phyloP scores from a whole-genome alignment of 768 basidiomycete species.

The Boletus patriciae region DNA sequence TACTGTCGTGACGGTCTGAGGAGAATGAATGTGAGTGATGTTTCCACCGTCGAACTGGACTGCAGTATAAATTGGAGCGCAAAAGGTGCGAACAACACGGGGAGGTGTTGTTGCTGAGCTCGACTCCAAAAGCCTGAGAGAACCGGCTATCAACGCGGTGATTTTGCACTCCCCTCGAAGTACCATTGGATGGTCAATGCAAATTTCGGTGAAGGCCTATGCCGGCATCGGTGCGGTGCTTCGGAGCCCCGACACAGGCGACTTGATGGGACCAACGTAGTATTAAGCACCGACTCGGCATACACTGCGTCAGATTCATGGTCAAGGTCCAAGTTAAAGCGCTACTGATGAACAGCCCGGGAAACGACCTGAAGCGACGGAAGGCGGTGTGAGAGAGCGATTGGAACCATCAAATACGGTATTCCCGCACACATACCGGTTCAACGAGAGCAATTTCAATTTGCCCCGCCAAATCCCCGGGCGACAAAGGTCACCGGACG shows the following conservation, averaged over 20 bases:
- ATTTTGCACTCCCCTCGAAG: background rate
- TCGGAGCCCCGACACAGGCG: slow-evolving; percentile 7
- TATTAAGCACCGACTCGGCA: background rate
- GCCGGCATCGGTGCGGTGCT: background rate
- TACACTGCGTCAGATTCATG: background rate
- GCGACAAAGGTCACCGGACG: slow-evolving; percentile 64
- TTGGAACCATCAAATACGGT: slow-evolving; percentile 72
- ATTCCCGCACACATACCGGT: slow-evolving; percentile 68
- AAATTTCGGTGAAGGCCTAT: background rate
- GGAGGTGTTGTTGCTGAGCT: background rate
- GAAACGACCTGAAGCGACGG: slow-evolving; percentile 41
- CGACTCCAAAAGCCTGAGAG: background rate
- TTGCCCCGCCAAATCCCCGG: slow-evolving; percentile 72
- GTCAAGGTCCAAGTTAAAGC: background rate
- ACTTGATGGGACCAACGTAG: background rate
- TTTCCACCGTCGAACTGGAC: background rate
- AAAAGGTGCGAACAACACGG: background rate
- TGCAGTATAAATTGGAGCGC: background rate
- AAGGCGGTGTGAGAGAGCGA: slow-evolving; percentile 49
- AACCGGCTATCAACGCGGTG: background rate
- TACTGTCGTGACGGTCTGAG: background rate
- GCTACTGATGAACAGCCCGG: slow-evolving; percentile 23
- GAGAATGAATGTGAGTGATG: background rate
- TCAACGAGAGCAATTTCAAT: slow-evolving; percentile 70
- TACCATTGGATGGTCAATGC: background rate